Evolutionary conservation across 208 protist genomes (phyloP).

Genomic region (Leishmania braziliensis): DNA sequence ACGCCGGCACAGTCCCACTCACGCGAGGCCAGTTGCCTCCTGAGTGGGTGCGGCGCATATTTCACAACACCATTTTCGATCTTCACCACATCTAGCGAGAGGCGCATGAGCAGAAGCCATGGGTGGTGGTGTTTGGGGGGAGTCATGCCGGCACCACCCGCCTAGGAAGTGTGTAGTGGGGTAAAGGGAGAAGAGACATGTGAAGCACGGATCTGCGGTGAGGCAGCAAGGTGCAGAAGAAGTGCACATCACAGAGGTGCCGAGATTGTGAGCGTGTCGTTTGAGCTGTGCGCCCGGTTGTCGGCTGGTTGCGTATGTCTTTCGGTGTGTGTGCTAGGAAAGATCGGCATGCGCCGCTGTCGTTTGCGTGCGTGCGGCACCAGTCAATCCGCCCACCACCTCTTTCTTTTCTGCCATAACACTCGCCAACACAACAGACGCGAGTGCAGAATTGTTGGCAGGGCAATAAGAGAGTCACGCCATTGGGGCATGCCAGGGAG

Average conservation of each 20-base stretch:
- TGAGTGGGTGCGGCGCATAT: slow-evolving; percentile 60
- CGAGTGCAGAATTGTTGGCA: background rate
- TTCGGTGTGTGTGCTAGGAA: background rate
- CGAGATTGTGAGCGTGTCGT: background rate
- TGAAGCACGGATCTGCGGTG: slow-evolving; percentile 6
- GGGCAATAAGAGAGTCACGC: background rate
- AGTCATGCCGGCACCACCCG: slow-evolving; percentile 20
- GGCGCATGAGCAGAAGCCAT: slow-evolving; percentile 61
- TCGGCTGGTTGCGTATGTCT: background rate
- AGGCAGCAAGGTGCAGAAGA: background rate
- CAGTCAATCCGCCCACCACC: background rate
- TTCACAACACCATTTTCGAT: slow-evolving; percentile 52
- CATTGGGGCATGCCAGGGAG: background rate
- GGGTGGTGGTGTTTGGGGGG: slow-evolving; percentile 51
- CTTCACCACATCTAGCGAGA: slow-evolving; percentile 68
- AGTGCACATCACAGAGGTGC: too few species aligned
- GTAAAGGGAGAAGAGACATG: background rate
- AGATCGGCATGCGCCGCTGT: background rate
- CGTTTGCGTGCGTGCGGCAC: background rate
- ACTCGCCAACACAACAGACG: background rate
- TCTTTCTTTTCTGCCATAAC: background rate
- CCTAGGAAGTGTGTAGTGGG: background rate
- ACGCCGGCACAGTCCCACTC: background rate
- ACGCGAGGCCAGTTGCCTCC: slow-evolving; percentile 38
- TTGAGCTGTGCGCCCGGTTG: background rate